Evolutionary conservation across 305 asterid genomes (phyloP).

Genomic region (Euphrasia arctica): DNA sequence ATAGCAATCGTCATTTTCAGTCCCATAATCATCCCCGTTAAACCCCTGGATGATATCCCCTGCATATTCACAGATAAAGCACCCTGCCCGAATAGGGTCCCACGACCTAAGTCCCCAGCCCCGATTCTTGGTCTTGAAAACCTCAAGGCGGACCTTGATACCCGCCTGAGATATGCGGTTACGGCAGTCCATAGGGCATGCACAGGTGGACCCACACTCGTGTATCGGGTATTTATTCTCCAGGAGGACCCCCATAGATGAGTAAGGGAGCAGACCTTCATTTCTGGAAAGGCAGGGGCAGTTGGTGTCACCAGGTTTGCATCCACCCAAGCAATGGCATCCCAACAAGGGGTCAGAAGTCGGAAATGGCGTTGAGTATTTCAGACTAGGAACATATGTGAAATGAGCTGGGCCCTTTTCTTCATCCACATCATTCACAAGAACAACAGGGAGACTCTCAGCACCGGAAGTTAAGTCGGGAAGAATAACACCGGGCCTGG

Average conservation of each 20-base stretch:
- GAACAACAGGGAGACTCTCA: constrained; percentile 60
- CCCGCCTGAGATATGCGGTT: constrained; percentile 77
- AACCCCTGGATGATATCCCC: constrained; percentile 59
- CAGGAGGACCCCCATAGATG: constrained; percentile 61
- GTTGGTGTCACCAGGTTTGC: constrained; percentile 63
- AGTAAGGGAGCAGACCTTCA: constrained; percentile 61
- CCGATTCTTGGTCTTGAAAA: constrained; percentile 72
- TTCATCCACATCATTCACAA: constrained; percentile 80
- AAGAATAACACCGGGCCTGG: constrained; percentile 60
- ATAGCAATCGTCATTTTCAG: constrained; percentile 47
- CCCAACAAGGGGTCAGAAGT: constrained; percentile 43
- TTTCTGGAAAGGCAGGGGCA: constrained; percentile 68
- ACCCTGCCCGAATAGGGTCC: constrained; percentile 88
- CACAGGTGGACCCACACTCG: constrained; percentile 74
- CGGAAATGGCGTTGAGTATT: constrained; percentile 49
- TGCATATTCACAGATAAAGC: constrained; percentile 84
- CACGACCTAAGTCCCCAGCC: constrained; percentile 99
- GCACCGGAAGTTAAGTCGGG: constrained; percentile 80
- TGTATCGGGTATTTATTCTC: constrained; percentile 48
- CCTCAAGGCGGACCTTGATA: constrained; percentile 64
- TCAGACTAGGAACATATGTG: constrained; percentile 62
- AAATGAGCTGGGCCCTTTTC: constrained; percentile 88
- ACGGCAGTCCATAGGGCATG: constrained; percentile 73
- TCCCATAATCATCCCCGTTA: constrained; percentile 34
- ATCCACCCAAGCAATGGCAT: constrained; percentile 75